Evolutionary conservation across 2,329 filamentous ascomycete species (phyloP), one percentile per base, ranked within the genome.

Genomic region (Didymella lethalis): DNA sequence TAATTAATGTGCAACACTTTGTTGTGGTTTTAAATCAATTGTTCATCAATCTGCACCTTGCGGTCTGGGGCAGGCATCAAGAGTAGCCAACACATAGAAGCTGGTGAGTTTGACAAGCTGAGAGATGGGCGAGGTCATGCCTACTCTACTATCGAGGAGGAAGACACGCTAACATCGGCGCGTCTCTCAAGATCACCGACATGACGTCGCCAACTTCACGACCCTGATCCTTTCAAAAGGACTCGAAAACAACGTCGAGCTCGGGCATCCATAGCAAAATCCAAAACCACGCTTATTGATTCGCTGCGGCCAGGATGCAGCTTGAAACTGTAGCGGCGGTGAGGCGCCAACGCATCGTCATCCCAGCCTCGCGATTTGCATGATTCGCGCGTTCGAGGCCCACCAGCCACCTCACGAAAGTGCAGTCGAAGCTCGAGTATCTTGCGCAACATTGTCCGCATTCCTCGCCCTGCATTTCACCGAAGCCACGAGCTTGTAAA

Each of bases 331-430:
- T 53, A 54, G 54, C 60, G 63, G 61, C 65, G 62, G 63, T 68
- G 66, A 67, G 56, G 52, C 60, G 67, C 67, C 65, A 71, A 64
- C 66, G 57, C 72, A 75, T 64, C 64, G 46, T 62, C 64, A 67
- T 69, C 67, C 73, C 73, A 75, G 69, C 73, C 73, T 65, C 73
- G 70, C 63, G 57, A 73, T 66, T 76, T 72, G 64, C 62, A 58
- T 65, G 63, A 69, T 62, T 65, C 54, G 62, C 54, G 50, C 48
- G 50, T 26, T 47, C 53, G 49, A 60, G 57, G 62, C 57, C 61
- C 62, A 63, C 73, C 72, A 76, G 68, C 73, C 72, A 73, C 73
- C 70, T 66, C 61, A 64, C 23, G 31, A 47, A 48, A 53, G 55
- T 43, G 47, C 48, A 41, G 50, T 55, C 51, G 48, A 60, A 48